These are phyloP conservation scores for Cercospora zeae-maydis DNA, from an alignment of 2,329 filamentous ascomycete genomes.

Conservation along the genomic window DNA sequence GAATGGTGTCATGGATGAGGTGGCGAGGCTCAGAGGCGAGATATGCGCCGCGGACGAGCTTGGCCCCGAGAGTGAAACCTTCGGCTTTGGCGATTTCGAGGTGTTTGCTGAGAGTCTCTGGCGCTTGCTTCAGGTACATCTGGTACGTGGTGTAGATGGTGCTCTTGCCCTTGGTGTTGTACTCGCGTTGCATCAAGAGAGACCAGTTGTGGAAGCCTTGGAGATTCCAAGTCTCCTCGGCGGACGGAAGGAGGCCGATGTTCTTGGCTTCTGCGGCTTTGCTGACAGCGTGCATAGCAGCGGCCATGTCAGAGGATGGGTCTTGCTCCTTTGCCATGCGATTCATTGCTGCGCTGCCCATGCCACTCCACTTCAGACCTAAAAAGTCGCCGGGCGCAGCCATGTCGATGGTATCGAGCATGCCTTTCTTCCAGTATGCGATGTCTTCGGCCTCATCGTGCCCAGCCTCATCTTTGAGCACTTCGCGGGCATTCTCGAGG, in stretches of 20 bases:
- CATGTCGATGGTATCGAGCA: conserved; percentile 65
- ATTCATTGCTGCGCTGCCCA: conserved; percentile 68
- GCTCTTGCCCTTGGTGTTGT: conserved; percentile 52
- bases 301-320: conserved; percentile 61
- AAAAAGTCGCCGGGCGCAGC: conserved; percentile 52
- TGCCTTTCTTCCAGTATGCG: conserved; percentile 68
- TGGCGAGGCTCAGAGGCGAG: conserved; percentile 49
- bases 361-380: conserved; percentile 70
- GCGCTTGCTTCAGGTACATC: conserved; percentile 49
- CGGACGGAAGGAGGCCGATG: conserved; percentile 76
- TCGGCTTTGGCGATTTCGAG: conserved; percentile 46
- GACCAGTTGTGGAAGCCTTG: conserved; percentile 78
- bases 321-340: conserved; percentile 60
- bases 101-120: conserved; percentile 35
- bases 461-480: conserved; percentile 58
- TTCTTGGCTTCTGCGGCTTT: conserved; percentile 64
- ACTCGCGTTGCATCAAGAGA: conserved; percentile 65
- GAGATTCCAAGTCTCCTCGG: conserved; percentile 77
- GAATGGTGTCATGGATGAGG: conserved; percentile 53
- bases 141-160: conserved; percentile 69
- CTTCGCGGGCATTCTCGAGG: conserved; percentile 77
- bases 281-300: conserved; percentile 72
- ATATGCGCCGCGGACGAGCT: conserved; percentile 58
- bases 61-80: conserved; percentile 53
- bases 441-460: conserved; percentile 61